phyloP scores from a whole-genome alignment of 352 stramenopile genomes.

The Blastocystis sp. region DNA sequence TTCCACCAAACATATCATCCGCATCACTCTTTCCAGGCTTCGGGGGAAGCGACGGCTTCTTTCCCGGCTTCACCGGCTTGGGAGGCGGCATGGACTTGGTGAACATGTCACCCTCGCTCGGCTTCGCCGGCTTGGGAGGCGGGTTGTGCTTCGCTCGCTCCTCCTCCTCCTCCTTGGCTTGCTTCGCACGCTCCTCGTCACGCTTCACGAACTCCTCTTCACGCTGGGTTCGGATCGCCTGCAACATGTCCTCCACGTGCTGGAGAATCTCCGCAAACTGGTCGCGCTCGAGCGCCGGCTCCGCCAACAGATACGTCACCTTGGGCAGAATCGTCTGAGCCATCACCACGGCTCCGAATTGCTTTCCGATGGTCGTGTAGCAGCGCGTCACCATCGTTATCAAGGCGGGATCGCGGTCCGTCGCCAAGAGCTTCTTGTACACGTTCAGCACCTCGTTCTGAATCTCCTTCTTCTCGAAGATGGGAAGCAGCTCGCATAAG shows the following conservation, averaged over 20 bases:
- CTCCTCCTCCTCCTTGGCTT: constrained; percentile 7
- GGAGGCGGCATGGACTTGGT: not conserved
- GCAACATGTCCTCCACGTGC: constrained; percentile 33
- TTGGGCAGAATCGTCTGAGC: constrained; percentile 48
- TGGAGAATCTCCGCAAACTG: constrained; percentile 24
- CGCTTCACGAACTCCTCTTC: constrained; percentile 30
- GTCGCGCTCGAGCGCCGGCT: not conserved
- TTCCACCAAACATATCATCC: constrained; percentile 53
- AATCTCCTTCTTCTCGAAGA: constrained; percentile 24
- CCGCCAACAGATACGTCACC: constrained; percentile 45
- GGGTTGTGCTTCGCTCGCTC: not conserved
- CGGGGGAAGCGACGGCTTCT: not conserved
- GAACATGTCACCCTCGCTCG: constrained; percentile 25
- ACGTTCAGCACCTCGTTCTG: constrained; percentile 22
- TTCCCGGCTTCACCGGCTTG: constrained; percentile 39
- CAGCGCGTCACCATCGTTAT: constrained; percentile 23
- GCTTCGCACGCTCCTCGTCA: constrained; percentile 8
- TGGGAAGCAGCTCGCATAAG: not conserved
- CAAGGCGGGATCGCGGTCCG: constrained; percentile 17
- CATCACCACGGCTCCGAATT: constrained; percentile 24
- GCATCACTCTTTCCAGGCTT: not conserved
- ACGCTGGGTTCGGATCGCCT: not conserved
- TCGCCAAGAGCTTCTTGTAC: constrained; percentile 44
- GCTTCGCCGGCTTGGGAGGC: constrained; percentile 8
- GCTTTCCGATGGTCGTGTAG: constrained; percentile 13